Evolutionary conservation across 2,329 filamentous ascomycete genomes (phyloP).

Genomic region (Fusarium algeriense): DNA sequence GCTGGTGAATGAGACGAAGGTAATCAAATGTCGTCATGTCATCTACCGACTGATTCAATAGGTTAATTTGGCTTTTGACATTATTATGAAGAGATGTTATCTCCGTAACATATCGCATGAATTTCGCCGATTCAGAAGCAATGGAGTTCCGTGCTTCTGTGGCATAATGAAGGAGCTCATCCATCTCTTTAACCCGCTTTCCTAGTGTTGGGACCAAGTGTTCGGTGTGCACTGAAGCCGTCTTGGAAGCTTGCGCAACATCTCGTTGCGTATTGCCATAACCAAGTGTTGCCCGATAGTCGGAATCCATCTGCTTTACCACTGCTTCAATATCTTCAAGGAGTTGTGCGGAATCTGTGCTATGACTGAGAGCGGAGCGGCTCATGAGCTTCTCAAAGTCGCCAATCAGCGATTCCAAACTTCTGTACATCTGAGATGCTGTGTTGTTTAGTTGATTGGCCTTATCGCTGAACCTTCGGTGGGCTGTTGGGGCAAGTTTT

Average conservation of each 20-base stretch:
- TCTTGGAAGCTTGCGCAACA: constrained; percentile 71
- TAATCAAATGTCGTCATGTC: constrained; percentile 85
- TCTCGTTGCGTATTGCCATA: constrained; percentile 74
- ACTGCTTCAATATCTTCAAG: constrained; percentile 88
- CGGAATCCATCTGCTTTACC: constrained; percentile 86
- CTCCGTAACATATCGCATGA: constrained; percentile 85
- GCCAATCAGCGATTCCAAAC: constrained; percentile 71
- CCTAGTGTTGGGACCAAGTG: constrained; percentile 69
- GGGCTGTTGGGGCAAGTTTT: constrained; percentile 69
- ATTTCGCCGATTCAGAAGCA: constrained; percentile 73
- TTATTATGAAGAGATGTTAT: constrained; percentile 81
- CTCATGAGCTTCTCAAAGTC: constrained; percentile 71
- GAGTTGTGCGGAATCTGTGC: constrained; percentile 74
- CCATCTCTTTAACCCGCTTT: constrained; percentile 70
- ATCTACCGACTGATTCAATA: constrained; percentile 78
- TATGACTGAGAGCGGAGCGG: constrained; percentile 68
- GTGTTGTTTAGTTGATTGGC: constrained; percentile 71
- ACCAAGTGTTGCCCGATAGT: constrained; percentile 81
- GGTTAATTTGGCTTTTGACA: constrained; percentile 78
- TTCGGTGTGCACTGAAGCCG: constrained; percentile 73
- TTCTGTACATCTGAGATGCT: constrained; percentile 70
- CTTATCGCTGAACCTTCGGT: constrained; percentile 70
- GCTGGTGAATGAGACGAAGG: constrained; percentile 81
- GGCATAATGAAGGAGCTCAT: constrained; percentile 68
- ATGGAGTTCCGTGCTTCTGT: constrained; percentile 76